phyloP scores from a whole-genome alignment of 164 flowering plant genomes.

The Stephania cephalantha region DNA sequence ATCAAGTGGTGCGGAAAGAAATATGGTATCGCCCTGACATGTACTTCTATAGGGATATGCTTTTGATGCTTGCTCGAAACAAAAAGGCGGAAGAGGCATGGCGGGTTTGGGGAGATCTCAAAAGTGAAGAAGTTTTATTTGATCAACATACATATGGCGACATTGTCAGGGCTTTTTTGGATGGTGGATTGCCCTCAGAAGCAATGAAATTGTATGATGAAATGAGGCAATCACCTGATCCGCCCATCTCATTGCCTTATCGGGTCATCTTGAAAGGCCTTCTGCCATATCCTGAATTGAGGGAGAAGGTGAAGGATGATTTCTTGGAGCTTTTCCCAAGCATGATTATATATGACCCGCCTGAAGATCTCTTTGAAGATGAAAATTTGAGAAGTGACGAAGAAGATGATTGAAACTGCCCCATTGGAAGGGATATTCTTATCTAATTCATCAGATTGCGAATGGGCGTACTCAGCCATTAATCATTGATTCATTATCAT shows the following conservation, averaged over 20 bases:
- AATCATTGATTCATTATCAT: no score
- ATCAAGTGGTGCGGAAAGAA: conserved; percentile 79
- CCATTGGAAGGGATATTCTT: neutral
- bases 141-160: conserved; percentile 96
- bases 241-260: conserved; percentile 68
- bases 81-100: conserved; percentile 54
- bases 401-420: conserved; percentile 33
- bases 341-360: conserved; percentile 78
- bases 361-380: conserved; percentile 74
- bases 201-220: conserved; percentile 85
- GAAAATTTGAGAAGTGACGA: conserved; percentile 22
- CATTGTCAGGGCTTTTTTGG: conserved; percentile 66
- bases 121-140: conserved; percentile 68
- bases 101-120: conserved; percentile 72
- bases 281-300: conserved; percentile 75
- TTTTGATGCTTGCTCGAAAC: conserved; percentile 89
- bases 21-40: conserved; percentile 97
- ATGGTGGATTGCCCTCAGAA: conserved; percentile 55
- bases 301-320: conserved; percentile 89
- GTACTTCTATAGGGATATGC: conserved; percentile 97
- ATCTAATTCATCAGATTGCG: neutral
- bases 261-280: conserved; percentile 93
- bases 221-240: conserved; percentile 83
- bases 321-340: conserved; percentile 71
- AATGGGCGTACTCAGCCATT: no score